These are phyloP conservation scores for Euphorbia pulcherrima DNA, from an alignment of 345 rosid species.

Conservation along the genomic window DNA sequence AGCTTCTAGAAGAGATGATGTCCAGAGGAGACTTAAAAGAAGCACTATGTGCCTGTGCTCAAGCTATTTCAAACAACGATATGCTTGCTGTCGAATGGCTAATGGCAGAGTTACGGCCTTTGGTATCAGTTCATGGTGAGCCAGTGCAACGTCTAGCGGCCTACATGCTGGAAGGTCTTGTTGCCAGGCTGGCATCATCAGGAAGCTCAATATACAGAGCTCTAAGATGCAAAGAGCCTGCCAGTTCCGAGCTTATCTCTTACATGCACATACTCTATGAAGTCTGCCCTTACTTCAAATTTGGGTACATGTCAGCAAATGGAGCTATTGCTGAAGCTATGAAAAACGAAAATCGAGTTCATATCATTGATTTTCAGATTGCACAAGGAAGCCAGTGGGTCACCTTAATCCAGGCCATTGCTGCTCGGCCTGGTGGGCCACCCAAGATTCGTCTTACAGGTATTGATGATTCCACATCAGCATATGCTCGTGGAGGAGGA, in stretches of 20 bases:
- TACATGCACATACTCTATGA: slow-evolving; percentile 88
- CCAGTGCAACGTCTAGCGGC: slow-evolving; percentile 87
- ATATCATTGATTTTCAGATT: slow-evolving; percentile 83
- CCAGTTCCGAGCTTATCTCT: slow-evolving; percentile 66
- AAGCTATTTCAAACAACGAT: slow-evolving; percentile 58
- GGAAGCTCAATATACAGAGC: slow-evolving; percentile 85
- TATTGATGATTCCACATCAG: slow-evolving; percentile 75
- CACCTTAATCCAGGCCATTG: slow-evolving; percentile 86
- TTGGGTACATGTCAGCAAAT: slow-evolving; percentile 87
- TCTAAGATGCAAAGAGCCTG: slow-evolving; percentile 81
- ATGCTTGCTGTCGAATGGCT: slow-evolving; percentile 48
- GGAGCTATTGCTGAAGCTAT: slow-evolving; percentile 96
- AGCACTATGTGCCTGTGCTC: slow-evolving; percentile 70
- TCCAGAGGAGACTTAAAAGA: slow-evolving; percentile 70
- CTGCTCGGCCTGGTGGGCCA: slow-evolving; percentile 82
- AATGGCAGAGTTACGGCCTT: slow-evolving; percentile 51
- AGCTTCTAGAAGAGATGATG: slow-evolving; percentile 47
- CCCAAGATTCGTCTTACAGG: slow-evolving; percentile 76
- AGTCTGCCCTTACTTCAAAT: slow-evolving; percentile 92
- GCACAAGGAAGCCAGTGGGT: slow-evolving; percentile 90
- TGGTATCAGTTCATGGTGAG: slow-evolving; percentile 93
- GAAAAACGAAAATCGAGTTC: slow-evolving; percentile 64
- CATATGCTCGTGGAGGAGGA: slow-evolving; percentile 83
- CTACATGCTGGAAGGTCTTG: slow-evolving; percentile 83
- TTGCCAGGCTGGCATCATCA: slow-evolving; percentile 70